Evolutionary conservation across 306 rosid species (phyloP), one percentile per base, ranked within the genome.

Genomic region (Sindora glabra): DNA sequence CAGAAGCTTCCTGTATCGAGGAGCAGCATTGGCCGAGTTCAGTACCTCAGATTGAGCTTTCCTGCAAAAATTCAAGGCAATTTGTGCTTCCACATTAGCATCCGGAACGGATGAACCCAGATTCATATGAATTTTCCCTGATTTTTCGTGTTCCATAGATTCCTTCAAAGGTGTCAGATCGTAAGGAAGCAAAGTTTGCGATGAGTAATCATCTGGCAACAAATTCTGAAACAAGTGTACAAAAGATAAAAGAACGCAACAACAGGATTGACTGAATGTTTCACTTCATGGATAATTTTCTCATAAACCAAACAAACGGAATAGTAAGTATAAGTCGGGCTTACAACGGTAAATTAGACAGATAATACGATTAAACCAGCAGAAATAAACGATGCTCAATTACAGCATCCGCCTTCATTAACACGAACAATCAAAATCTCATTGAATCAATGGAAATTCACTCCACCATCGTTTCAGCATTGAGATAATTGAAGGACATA

Each of bases 1-100:
- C 47, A 76, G 58, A 57, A 74, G 34, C 77, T 64, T 77, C 76
- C 69, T 69, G 16, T 70, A 75, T 61, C 46, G 72, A 18, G 65
- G 70, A 64, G 64, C 84, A 62, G 45, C 51, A 57, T 67, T 63
- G 8, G 22, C 29, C 24, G 78, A 78, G 32, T 61, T 67, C 44
- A 76, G 69, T 56, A 69, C 46, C 52, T 67, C 68, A 67, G 62
- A 34, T 47, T 56, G 48, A 23, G 69, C 75, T 45, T 71, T 60
- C 68, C 50, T 60, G 40, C 82, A 65, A 55, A 53, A 69, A 58
- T 36, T 64, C 25, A 71, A 59, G 7, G 67, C 69, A 56, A 79
- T 38, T 67, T 81, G 76, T 32, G 69, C 81, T 62, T 75, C 86
- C 33, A 67, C 18, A 37, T 69, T 69, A 33, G 45, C 48, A 19